A percentile compares a stretch with the other conserved stretches of the same genome.
Evolutionary conservation across 1,284 basidiomycete genomes (phyloP).

Genomic region (Gomphus bonarii): DNA sequence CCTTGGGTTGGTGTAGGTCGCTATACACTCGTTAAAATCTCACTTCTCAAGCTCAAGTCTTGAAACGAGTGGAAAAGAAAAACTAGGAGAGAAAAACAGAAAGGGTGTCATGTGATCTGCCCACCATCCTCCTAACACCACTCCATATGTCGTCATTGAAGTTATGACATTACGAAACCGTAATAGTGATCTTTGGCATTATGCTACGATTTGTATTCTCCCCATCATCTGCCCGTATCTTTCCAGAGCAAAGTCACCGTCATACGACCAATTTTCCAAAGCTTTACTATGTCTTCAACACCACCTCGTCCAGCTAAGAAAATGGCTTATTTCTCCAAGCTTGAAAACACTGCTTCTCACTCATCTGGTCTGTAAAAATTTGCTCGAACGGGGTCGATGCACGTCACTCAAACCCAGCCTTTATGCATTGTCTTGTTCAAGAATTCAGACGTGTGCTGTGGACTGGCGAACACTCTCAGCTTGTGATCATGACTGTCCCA

Average conservation of each 20-base stretch:
- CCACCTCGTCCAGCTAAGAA: not conserved
- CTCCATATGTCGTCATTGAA: too few species aligned
- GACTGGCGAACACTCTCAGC: not conserved
- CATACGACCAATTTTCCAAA: not conserved
- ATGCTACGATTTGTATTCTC: not conserved
- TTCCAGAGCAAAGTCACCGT: not conserved
- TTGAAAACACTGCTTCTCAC: not conserved
- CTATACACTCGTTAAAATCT: too few species aligned
- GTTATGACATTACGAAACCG: not conserved
- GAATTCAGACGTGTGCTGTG: not conserved
- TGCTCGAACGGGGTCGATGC: not conserved
- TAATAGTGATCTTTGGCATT: not conserved
- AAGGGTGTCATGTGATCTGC: too few species aligned
- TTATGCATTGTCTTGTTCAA: not conserved
- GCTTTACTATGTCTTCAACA: not conserved
- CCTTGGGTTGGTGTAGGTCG: too few species aligned
- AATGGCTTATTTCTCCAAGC: not conserved
- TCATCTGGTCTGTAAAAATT: not conserved
- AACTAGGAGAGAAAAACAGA: too few species aligned
- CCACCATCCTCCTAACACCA: too few species aligned
- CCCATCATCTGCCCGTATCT: not conserved
- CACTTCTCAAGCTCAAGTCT: too few species aligned
- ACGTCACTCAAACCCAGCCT: not conserved
- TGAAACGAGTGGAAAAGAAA: too few species aligned
- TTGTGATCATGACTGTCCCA: not conserved